These are phyloP conservation scores for Diplosphaera chodatii DNA, from an alignment of 139 green algal genomes.

Conservation along the genomic window DNA sequence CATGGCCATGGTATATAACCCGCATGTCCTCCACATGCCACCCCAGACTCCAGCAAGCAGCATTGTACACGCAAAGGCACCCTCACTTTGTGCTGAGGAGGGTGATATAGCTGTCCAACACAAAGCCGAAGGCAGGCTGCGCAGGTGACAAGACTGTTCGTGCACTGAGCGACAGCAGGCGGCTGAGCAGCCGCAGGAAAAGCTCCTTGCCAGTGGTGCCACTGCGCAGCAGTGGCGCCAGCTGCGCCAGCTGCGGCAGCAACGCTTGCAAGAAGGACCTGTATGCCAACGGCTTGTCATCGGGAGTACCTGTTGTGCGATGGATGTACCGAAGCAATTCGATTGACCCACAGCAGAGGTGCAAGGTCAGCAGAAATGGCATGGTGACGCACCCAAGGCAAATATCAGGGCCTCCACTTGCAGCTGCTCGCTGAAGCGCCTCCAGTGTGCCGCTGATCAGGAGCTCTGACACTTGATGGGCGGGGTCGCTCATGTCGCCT, in stretches of 20 bases:
- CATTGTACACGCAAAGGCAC: background rate
- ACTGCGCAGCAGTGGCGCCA: too few relatives aligned
- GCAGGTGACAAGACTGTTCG: background rate
- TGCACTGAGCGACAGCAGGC: constrained; percentile 8
- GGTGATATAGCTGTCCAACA: constrained; percentile 11
- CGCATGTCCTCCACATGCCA: background rate
- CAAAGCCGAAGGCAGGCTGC: constrained; percentile 4
- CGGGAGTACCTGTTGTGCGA: too few relatives aligned
- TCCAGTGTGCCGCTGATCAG: constrained; percentile 11
- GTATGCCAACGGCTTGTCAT: too few relatives aligned
- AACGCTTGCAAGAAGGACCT: too few relatives aligned
- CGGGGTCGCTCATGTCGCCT: too few relatives aligned
- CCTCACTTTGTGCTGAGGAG: background rate
- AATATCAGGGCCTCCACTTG: background rate
- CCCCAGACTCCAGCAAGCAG: background rate
- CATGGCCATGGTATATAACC: background rate
- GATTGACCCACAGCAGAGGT: too few relatives aligned
- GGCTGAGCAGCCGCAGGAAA: constrained; percentile 1
- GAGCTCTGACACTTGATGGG: background rate
- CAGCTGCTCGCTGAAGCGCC: background rate
- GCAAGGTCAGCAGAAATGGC: too few relatives aligned
- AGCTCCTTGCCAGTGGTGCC: too few relatives aligned
- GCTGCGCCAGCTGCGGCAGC: too few relatives aligned
- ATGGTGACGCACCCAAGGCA: too few relatives aligned
- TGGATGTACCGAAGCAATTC: too few relatives aligned